phyloP scores from a whole-genome alignment of 2,329 filamentous ascomycete species.

The Escovopsis sp. region DNA sequence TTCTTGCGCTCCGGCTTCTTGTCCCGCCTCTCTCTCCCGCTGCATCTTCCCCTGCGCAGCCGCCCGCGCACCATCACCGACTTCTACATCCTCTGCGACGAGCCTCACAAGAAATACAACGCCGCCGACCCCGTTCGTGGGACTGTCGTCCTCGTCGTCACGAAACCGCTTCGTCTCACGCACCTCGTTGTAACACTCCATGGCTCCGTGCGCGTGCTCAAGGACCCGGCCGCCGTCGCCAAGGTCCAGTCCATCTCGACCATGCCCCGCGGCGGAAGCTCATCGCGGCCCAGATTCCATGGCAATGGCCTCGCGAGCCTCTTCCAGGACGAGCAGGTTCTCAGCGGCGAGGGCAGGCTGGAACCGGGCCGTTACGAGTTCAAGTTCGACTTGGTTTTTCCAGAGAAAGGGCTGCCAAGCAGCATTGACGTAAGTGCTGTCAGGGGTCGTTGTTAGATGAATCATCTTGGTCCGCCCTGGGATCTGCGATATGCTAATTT shows the following conservation, averaged over 20 bases:
- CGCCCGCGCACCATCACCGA: constrained; percentile 54
- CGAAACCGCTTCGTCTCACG: constrained; percentile 62
- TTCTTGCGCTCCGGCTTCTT: constrained; percentile 25
- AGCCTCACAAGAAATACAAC: constrained; percentile 62
- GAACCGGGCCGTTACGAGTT: constrained; percentile 66
- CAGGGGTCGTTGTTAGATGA: too few species aligned
- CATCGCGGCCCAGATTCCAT: constrained; percentile 39
- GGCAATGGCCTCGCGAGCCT: constrained; percentile 67
- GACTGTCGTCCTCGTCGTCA: constrained; percentile 53
- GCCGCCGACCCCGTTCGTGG: constrained; percentile 63
- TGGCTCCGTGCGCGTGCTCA: constrained; percentile 67
- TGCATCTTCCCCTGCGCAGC: constrained; percentile 33
- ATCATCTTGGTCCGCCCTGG: too few species aligned
- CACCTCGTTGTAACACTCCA: constrained; percentile 66
- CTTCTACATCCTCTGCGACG: constrained; percentile 62
- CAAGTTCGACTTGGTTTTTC: constrained; percentile 59
- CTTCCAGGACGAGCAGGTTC: constrained; percentile 67
- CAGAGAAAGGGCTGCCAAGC: constrained; percentile 57
- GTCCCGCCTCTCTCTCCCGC: constrained; percentile 35
- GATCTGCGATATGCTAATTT: too few species aligned
- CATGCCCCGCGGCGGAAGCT: constrained; percentile 22
- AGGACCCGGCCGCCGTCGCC: constrained; percentile 44
- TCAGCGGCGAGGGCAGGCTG: constrained; percentile 64
- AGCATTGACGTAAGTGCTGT: constrained; percentile 69
- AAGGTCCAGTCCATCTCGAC: constrained; percentile 32